Percentiles rank a stretch among this genome's conserved stretches.
Evolutionary conservation across 2,329 filamentous ascomycete species (phyloP).

Genomic region (Scedosporium aurantiacum): DNA sequence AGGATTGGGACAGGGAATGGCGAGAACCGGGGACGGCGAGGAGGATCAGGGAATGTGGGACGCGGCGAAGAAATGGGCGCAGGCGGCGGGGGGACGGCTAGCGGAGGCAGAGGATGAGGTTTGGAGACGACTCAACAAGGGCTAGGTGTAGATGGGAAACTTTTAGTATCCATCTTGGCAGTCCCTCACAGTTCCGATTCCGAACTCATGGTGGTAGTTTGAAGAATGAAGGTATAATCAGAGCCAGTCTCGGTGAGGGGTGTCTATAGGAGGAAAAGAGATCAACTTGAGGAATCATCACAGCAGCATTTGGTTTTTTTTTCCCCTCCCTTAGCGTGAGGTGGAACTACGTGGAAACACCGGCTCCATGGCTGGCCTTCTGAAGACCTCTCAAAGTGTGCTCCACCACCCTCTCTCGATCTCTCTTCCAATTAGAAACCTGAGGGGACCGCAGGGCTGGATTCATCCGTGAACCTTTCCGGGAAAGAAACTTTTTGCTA

Average conservation of each 20-base stretch:
- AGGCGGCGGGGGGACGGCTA: constrained; percentile 44
- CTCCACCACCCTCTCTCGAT: too few species aligned
- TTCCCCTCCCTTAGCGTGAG: neutral
- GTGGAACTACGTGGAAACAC: neutral
- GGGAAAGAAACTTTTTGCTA: neutral
- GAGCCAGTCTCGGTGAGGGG: neutral
- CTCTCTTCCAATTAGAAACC: neutral
- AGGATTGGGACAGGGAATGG: neutral
- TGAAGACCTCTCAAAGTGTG: neutral
- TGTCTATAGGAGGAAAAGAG: neutral
- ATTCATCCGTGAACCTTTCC: neutral
- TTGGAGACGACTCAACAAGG: constrained; percentile 53
- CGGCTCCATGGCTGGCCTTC: neutral
- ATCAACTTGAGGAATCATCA: neutral
- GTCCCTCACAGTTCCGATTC: neutral
- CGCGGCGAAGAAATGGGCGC: constrained; percentile 46
- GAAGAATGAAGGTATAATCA: neutral
- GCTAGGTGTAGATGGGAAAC: constrained; percentile 20
- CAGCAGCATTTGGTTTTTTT: neutral
- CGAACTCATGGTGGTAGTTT: neutral
- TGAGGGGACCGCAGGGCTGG: neutral
- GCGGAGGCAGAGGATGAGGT: constrained; percentile 49
- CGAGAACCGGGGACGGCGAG: constrained; percentile 6
- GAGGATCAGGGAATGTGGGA: constrained; percentile 40
- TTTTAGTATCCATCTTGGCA: constrained; percentile 4